These are phyloP conservation scores for Penicillium frequentans DNA, from an alignment of 2,329 filamentous ascomycete species.

Conservation along the genomic window DNA sequence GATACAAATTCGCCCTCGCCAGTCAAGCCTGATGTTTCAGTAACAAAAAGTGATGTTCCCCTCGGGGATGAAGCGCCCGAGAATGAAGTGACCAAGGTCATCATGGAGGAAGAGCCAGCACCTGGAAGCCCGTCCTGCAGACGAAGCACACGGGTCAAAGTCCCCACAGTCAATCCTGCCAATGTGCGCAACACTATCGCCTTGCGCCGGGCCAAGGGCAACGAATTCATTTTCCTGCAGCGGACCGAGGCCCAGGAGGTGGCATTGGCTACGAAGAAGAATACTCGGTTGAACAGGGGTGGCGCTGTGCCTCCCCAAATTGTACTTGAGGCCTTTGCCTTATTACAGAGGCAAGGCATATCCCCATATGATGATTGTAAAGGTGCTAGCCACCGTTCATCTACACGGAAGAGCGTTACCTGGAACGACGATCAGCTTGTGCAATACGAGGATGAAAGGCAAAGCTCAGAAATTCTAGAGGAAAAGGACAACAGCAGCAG, in stretches of 20 bases:
- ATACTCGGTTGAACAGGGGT: slow-evolving; percentile 45
- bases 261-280: slow-evolving; percentile 42
- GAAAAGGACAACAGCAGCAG: slow-evolving; percentile 11
- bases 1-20: slow-evolving; percentile 43
- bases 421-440: slow-evolving; percentile 42
- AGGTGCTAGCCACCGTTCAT: background rate
- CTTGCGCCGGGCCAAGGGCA: slow-evolving; percentile 46
- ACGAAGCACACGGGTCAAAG: slow-evolving; percentile 38
- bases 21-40: slow-evolving; percentile 29
- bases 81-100: slow-evolving; percentile 10
- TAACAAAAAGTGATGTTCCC: slow-evolving; percentile 25
- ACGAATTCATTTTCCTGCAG: slow-evolving; percentile 46
- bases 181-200: slow-evolving; percentile 40
- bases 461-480: slow-evolving; percentile 14
- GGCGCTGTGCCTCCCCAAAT: slow-evolving; percentile 35
- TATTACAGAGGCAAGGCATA: slow-evolving; percentile 8
- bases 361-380: slow-evolving; percentile 5
- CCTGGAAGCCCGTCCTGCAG: slow-evolving; percentile 32
- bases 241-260: slow-evolving; percentile 44
- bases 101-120: slow-evolving; percentile 18
- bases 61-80: slow-evolving; percentile 12
- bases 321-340: slow-evolving; percentile 27
- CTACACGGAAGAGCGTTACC: slow-evolving; percentile 31
- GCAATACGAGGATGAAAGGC: slow-evolving; percentile 32
- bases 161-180: slow-evolving; percentile 22